phyloP scores from a whole-genome alignment of 2,329 filamentous ascomycete genomes.

The Hymenoscyphus fructigenus region DNA sequence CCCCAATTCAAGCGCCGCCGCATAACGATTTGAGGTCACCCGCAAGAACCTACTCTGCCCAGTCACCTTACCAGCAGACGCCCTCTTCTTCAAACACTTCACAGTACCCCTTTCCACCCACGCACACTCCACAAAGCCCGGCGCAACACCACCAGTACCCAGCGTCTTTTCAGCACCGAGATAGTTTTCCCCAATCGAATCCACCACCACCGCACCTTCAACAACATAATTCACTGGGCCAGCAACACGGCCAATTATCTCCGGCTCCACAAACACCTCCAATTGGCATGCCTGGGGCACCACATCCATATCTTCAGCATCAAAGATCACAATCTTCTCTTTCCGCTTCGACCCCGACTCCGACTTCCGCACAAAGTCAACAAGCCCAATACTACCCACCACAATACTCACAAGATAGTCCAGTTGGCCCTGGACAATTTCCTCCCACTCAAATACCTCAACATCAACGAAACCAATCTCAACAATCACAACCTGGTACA shows the following conservation, averaged over 20 bases:
- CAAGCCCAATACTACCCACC: conserved; percentile 47
- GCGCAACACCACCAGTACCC: conserved; percentile 36
- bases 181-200: conserved; percentile 33
- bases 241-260: conserved; percentile 28
- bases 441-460: conserved; percentile 25
- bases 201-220: conserved; percentile 30
- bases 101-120: conserved; percentile 36
- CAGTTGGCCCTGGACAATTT: conserved; percentile 35
- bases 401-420: conserved; percentile 54
- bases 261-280: conserved; percentile 37
- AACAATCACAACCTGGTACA: conserved; percentile 38
- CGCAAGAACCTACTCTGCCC: conserved; percentile 38
- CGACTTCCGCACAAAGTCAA: conserved; percentile 62
- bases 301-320: conserved; percentile 40
- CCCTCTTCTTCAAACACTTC: conserved; percentile 31
- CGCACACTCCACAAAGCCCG: conserved; percentile 35
- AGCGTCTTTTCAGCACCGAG: conserved; percentile 29
- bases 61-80: conserved; percentile 37
- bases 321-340: conserved; percentile 57
- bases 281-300: conserved; percentile 35
- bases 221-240: conserved; percentile 28
- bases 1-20: conserved; percentile 43
- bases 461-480: conserved; percentile 34
- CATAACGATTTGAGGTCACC: conserved; percentile 44
- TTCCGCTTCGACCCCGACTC: conserved; percentile 61